Evolutionary conservation across 352 stramenopile genomes (phyloP).

Genomic region (Peronospora farinosa): DNA sequence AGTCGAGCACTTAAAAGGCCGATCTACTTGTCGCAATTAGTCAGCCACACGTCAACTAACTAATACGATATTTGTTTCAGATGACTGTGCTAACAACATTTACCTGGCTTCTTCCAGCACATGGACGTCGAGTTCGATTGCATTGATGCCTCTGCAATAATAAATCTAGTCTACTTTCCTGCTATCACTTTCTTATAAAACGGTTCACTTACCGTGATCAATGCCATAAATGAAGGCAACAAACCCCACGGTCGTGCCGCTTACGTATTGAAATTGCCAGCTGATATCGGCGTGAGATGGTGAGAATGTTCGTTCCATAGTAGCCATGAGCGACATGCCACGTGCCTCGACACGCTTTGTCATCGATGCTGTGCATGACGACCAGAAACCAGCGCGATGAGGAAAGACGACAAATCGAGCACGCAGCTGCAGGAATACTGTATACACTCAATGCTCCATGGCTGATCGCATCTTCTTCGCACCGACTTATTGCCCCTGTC

Average conservation of each 20-base stretch:
- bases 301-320: slow-evolving; percentile 2
- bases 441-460: not conserved
- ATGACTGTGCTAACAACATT: too few species aligned
- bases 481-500: slow-evolving; percentile 14
- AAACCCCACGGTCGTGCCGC: not conserved
- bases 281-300: slow-evolving; percentile 5
- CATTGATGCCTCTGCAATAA: not conserved
- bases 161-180: not conserved
- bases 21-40: too few species aligned
- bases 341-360: not conserved
- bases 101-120: too few species aligned
- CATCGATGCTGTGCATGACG: not conserved
- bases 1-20: too few species aligned
- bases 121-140: too few species aligned
- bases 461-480: not conserved
- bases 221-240: slow-evolving; percentile 3
- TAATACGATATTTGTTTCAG: too few species aligned
- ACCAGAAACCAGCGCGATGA: not conserved
- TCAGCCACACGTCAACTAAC: too few species aligned
- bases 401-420: slow-evolving; percentile 5
- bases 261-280: too few species aligned
- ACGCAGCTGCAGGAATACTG: slow-evolving; percentile 12
- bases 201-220: not conserved
- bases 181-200: too few species aligned
- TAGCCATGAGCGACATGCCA: not conserved